Evolutionary conservation across 352 stramenopile genomes (phyloP).

Genomic region (Globisporangium spinosum): DNA sequence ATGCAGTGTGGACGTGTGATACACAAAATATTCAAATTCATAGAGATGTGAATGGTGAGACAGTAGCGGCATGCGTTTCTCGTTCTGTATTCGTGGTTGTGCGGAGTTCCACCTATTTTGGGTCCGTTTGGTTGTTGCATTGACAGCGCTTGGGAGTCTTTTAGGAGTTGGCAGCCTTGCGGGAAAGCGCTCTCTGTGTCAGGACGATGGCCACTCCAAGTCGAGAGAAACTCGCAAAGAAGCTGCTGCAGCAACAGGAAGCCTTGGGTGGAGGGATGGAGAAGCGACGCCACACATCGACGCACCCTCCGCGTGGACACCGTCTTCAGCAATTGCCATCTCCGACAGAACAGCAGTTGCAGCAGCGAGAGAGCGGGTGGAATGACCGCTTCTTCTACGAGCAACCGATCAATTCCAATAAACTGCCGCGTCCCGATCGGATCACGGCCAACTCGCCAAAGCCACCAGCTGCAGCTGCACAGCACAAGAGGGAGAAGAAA

Average conservation of each 20-base stretch:
- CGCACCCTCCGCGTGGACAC: constrained; percentile 25
- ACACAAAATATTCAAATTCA: background rate
- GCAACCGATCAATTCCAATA: constrained; percentile 45
- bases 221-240: constrained; percentile 45
- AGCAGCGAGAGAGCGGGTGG: constrained; percentile 65
- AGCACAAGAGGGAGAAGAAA: constrained; percentile 39
- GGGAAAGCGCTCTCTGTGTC: constrained; percentile 8
- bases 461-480: constrained; percentile 13
- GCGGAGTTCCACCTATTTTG: constrained; percentile 8
- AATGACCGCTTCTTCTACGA: constrained; percentile 71
- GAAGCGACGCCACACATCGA: constrained; percentile 16
- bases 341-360: constrained; percentile 45
- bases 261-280: constrained; percentile 16
- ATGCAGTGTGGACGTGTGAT: background rate
- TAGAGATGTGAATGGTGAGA: constrained; percentile 3
- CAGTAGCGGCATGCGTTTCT: constrained; percentile 10
- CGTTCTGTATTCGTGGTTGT: background rate
- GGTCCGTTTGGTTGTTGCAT: constrained; percentile 2
- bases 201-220: constrained; percentile 35
- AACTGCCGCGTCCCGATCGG: constrained; percentile 28
- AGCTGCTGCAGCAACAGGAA: constrained; percentile 32
- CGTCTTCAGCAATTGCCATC: constrained; percentile 39
- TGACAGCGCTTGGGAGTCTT: background rate
- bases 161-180: background rate
- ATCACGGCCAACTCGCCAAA: constrained; percentile 20